These are phyloP conservation scores for Thermomyces lanuginosus DNA, from an alignment of 2,329 filamentous ascomycete species.

Conservation along the genomic window DNA sequence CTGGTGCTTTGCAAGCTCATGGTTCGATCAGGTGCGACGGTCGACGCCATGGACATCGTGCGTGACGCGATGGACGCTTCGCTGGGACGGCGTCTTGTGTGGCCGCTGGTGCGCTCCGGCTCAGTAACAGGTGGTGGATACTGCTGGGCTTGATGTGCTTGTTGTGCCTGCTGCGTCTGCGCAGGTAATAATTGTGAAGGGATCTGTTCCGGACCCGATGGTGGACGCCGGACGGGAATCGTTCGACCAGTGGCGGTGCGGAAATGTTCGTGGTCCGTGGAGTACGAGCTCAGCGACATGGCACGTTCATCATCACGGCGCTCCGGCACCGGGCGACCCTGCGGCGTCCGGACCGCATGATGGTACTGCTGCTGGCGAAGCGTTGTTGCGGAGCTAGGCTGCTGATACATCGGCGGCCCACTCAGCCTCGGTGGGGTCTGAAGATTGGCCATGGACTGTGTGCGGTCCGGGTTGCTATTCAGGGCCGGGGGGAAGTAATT, in stretches of 20 bases:
- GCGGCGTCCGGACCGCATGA: constrained; percentile 61
- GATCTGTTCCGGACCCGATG: constrained; percentile 31
- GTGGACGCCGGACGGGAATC: constrained; percentile 60
- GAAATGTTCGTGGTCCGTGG: constrained; percentile 56
- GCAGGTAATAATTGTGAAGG: constrained; percentile 9
- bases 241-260: constrained; percentile 78
- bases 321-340: constrained; percentile 81
- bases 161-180: constrained; percentile 10
- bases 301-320: constrained; percentile 82
- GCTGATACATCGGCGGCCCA: constrained; percentile 56
- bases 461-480: constrained; percentile 73
- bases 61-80: constrained; percentile 34
- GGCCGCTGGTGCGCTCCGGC: constrained; percentile 39
- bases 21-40: constrained; percentile 39
- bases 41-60: constrained; percentile 84
- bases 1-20: constrained; percentile 42
- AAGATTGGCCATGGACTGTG: constrained; percentile 65
- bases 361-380: constrained; percentile 67
- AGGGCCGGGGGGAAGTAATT: constrained; percentile 54
- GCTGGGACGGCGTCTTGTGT: constrained; percentile 25
- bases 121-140: constrained; percentile 7
- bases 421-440: constrained; percentile 45
- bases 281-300: constrained; percentile 86
- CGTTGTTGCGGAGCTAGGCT: constrained; percentile 50
- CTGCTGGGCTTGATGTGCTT: constrained; percentile 2